phyloP scores from a whole-genome alignment of 495 filamentous ascomycete species.

The Aspergillus steynii region DNA sequence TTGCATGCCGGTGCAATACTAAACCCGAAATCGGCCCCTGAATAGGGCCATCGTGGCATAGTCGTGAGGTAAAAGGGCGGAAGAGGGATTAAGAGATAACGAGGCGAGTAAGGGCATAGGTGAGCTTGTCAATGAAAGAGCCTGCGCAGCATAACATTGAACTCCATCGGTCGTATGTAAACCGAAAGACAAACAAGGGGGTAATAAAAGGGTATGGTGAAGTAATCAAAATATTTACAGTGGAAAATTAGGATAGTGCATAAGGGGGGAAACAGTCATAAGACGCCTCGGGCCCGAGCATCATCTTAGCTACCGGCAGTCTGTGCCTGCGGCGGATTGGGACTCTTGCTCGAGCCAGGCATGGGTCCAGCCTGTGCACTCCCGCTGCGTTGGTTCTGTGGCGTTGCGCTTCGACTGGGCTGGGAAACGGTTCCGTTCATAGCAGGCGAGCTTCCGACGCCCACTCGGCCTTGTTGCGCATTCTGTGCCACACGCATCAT shows the following conservation, averaged over 20 bases:
- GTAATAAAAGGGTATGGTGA: slow-evolving; percentile 8
- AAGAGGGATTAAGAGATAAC: slow-evolving; percentile 10
- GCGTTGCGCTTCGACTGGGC: slow-evolving; percentile 49
- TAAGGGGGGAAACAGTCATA: slow-evolving; percentile 9
- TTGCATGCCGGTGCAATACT: background rate
- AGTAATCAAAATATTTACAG: slow-evolving; percentile 41
- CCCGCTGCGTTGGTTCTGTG: slow-evolving; percentile 50
- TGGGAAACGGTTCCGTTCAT: slow-evolving; percentile 43
- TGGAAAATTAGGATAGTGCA: slow-evolving; percentile 21
- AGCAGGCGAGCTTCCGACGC: slow-evolving; percentile 39
- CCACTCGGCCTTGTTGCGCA: slow-evolving; percentile 44
- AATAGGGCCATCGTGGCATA: background rate
- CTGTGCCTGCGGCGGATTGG: slow-evolving; percentile 46
- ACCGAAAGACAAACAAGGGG: slow-evolving; percentile 3
- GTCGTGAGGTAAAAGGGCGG: background rate
- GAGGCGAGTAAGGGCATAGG: background rate
- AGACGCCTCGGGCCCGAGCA: background rate
- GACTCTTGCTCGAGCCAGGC: slow-evolving; percentile 43
- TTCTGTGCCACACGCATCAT: slow-evolving; percentile 70
- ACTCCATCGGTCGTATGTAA: slow-evolving; percentile 15
- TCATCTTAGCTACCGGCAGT: slow-evolving; percentile 36
- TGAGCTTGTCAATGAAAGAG: background rate
- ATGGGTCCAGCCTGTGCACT: slow-evolving; percentile 40
- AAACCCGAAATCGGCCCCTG: background rate
- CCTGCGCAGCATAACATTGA: slow-evolving; percentile 16